These are phyloP conservation scores for Wickerhamomyces queroliae DNA, from an alignment of 805 yeast species.

Conservation along the genomic window DNA sequence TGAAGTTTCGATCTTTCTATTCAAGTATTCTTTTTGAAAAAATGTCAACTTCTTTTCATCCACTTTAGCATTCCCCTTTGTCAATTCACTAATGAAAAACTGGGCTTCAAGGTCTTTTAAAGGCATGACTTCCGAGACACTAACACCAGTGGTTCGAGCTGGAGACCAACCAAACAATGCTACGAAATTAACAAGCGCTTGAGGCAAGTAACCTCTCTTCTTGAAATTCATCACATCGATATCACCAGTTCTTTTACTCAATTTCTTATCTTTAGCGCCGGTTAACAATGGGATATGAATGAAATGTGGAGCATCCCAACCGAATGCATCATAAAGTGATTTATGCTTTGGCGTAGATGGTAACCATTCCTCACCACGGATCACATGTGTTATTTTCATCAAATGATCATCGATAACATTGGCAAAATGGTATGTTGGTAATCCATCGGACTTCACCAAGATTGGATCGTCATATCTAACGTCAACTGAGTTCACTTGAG, in stretches of 20 bases:
- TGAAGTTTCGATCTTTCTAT: constrained; percentile 31
- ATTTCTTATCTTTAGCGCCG: constrained; percentile 61
- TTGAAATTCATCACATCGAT: constrained; percentile 58
- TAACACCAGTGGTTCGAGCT: constrained; percentile 45
- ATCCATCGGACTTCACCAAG: constrained; percentile 83
- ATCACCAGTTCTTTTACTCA: constrained; percentile 84
- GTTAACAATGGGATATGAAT: constrained; percentile 91
- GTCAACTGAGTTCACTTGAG: constrained; percentile 67
- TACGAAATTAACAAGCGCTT: constrained; percentile 80
- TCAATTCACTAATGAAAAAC: constrained; percentile 68
- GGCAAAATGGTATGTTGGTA: constrained; percentile 96
- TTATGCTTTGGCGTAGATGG: constrained; percentile 94
- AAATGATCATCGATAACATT: constrained; percentile 92
- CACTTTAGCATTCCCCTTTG: constrained; percentile 93
- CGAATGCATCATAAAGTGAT: constrained; percentile 79
- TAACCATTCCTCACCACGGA: constrained; percentile 97
- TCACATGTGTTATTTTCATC: constrained; percentile 90
- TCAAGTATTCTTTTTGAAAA: constrained; percentile 72
- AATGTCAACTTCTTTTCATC: constrained; percentile 67
- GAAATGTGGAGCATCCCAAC: constrained; percentile 77
- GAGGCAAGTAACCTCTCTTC: constrained; percentile 68
- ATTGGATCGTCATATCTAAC: constrained; percentile 86
- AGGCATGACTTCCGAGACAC: constrained; percentile 44
- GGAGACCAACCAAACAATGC: constrained; percentile 97
- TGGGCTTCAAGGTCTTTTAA: constrained; percentile 43